Base-by-base conservation (phyloP, 352 stramenopile species). In the Blastocystis sp. region DNA sequence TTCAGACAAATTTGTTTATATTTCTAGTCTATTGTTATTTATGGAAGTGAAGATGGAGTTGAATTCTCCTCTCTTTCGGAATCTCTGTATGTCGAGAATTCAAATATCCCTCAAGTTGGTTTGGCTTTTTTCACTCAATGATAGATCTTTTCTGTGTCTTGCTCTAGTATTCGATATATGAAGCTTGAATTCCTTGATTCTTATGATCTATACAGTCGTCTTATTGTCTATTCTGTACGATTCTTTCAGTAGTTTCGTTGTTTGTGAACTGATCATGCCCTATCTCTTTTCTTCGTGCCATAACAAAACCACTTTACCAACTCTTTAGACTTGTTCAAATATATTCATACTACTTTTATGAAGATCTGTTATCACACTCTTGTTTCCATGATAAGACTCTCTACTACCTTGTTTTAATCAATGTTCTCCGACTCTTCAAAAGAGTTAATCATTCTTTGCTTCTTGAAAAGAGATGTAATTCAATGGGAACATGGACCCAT, bases 221-320 rank as follows among this genome's bases (percentile, higher is more conserved):
- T 83, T 14, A 83, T 83, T 11, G 49, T 83, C 3, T 83, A 83
- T 43, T 63, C 49, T 83, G 71, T 83, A 29, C 42, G 46, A 24
- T 65, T 83, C 19, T 61, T 61, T 61, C 27, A n/a, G 19, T 61
- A n/a, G 19, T 32, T 7, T 61, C 54, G 19, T 61, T 61, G 54
- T 61, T 61, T 46, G 39, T 46, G 39, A 46, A 46, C 9, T 46
- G 3, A 46, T 9, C 39, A 46, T 46, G 39, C 39, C 39, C 39
- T 46, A 46, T 9, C 9, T 2, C 3, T 9, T 9, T 46, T 46
- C 39, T 46, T 46, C 39, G 39, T 9, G 39, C 39, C 39, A 2
- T 46, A 9, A 9, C 39, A 46, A 46, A 46, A 46, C 9, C 9
- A 46, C n/a, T 46, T 9, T 46, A 9, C 9, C 9, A 9, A 46